Base-by-base conservation (phyloP, 2,329 filamentous ascomycete species). In the Pseudogymnoascus sp. region DNA sequence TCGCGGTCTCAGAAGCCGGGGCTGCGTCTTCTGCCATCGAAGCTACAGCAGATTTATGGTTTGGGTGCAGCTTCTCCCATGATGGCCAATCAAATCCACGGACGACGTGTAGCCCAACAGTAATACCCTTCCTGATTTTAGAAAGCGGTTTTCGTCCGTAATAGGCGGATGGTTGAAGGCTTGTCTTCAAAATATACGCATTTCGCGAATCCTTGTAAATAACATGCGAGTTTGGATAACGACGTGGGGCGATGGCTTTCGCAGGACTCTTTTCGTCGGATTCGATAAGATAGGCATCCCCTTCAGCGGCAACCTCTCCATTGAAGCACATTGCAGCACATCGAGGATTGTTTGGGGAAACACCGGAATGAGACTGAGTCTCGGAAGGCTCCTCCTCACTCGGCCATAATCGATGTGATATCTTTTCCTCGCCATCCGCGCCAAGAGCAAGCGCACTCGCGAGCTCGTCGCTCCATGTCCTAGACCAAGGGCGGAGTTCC, bases 391-490 rank as follows among this genome's bases (percentile, higher is more conserved):
- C 46, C 5, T 76, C 71, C 2, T 83, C 80, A 56, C 85, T 83
- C 0, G 90, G 88, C 92, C 93, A 97, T 7, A 97, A 77, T 23
- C 64, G 66, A 75, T 96, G 87, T 0, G 90, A 85, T 6, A 97
- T 88, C 74, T 97, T 97, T 76, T 95, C 88, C 75, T 99, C 95
- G 0, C 93, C 95, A 8, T 88, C 80, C 1, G 93, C 88, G 1
- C 95, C 95, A 63, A 97, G 91, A 60, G 96, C 91, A 5, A 96
- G 82, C 4, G 95, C 96, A 74, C 91, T 96, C 67, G 88, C 87
- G 6, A 99, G 78, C 75, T 99, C 93, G 71, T 97, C 93, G 61
- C 83, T 84, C 92, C 95, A 99, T 1, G 93, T 96, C 69, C 95
- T 86, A 1, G 90, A 92, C 88, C 93, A 96, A 0, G 91, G 91